Percentiles rank a stretch among this genome's conserved stretches.
phyloP scores from a whole-genome alignment of 306 rosid genomes.

The Albizia julibrissin region DNA sequence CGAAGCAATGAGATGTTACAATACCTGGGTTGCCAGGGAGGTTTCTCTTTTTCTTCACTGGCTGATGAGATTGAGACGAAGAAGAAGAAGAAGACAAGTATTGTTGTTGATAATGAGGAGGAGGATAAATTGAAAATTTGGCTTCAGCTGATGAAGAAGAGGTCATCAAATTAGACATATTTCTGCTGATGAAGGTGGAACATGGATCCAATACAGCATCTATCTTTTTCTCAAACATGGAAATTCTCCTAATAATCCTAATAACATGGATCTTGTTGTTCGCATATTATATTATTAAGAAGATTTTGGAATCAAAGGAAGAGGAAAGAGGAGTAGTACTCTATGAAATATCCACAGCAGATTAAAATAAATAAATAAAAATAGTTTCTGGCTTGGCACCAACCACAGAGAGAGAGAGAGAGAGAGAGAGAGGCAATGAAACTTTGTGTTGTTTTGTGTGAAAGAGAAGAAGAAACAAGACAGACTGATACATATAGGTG shows the following conservation, averaged over 20 bases:
- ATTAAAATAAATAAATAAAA: neutral
- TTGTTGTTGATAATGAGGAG: conserved; percentile 39
- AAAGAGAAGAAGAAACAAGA: conserved; percentile 44
- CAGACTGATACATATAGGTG: conserved; percentile 24
- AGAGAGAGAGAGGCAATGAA: conserved; percentile 71
- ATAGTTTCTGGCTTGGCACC: conserved; percentile 59
- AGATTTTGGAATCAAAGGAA: conserved; percentile 44
- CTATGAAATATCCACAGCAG: neutral
- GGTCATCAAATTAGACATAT: conserved; percentile 85
- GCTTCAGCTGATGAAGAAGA: conserved; percentile 60
- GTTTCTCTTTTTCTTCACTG: conserved; percentile 78
- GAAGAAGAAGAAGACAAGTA: conserved; percentile 34
- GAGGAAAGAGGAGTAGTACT: neutral
- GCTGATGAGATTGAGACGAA: conserved; percentile 54
- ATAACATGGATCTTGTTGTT: conserved; percentile 46
- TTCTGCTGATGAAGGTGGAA: conserved; percentile 55
- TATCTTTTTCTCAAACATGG: conserved; percentile 29
- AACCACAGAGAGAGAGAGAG: conserved; percentile 81
- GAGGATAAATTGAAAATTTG: conserved; percentile 60
- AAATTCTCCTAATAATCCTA: conserved; percentile 31
- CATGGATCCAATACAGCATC: conserved; percentile 53
- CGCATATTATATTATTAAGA: conserved; percentile 24
- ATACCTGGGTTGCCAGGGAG: conserved; percentile 98
- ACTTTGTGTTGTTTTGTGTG: conserved; percentile 42
- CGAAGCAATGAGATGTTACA: too few species aligned